Evolutionary conservation across 2,329 filamentous ascomycete genomes (phyloP).

Genomic region (Sarocladium strictum): DNA sequence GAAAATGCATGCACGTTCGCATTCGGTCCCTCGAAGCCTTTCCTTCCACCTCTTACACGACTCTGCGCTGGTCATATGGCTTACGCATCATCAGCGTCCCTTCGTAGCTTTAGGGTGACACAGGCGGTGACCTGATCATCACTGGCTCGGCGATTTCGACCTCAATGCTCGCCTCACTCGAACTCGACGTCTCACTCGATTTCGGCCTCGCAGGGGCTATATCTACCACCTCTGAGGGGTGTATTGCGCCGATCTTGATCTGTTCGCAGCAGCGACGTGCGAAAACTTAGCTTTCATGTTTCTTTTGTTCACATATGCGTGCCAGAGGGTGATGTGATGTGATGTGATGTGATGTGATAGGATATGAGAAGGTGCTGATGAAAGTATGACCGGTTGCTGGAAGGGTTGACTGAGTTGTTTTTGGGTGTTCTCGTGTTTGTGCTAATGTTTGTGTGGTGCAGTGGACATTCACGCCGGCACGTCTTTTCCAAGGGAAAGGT

Average conservation of each 20-base stretch:
- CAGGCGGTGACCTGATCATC: not conserved
- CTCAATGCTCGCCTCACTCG: not conserved
- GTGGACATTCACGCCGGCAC: slow-evolving; percentile 18
- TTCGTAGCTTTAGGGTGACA: not conserved
- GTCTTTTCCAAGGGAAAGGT: slow-evolving; percentile 41
- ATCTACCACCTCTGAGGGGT: not conserved
- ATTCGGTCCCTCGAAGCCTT: not conserved
- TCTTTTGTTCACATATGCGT: not conserved
- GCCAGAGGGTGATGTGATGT: not conserved
- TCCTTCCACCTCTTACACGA: not conserved
- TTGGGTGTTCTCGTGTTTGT: not conserved
- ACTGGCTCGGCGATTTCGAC: not conserved
- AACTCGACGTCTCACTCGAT: not conserved
- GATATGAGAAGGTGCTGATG: no score
- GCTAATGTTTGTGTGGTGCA: not conserved
- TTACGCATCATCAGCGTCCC: no score
- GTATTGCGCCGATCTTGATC: not conserved
- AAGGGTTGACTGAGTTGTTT: no score
- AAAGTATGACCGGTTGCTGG: no score
- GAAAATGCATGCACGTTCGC: not conserved
- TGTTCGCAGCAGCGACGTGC: not conserved
- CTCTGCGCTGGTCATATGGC: no score
- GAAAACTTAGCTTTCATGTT: slow-evolving; percentile 2
- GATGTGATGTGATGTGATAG: no score
- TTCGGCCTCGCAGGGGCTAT: not conserved